Conservation (phyloP, 2,329 filamentous ascomycete genomes). For the Fusarium annulatum region DNA sequence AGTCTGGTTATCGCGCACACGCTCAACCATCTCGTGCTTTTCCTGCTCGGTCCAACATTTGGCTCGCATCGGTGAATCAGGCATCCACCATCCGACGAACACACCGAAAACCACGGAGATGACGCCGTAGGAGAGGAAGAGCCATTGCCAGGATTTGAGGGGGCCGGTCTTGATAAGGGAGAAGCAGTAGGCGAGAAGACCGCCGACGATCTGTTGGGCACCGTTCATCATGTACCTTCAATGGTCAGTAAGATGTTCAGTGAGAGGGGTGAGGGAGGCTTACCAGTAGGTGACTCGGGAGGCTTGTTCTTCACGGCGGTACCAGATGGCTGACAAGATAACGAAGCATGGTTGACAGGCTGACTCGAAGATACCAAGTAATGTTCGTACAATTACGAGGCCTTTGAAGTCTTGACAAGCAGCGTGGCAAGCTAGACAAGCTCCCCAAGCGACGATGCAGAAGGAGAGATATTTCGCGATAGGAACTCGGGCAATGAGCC, state of each 20-base stretch:
- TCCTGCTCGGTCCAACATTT: slow-evolving; percentile 75
- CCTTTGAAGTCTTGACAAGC: slow-evolving; percentile 69
- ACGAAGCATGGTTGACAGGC: slow-evolving; percentile 76
- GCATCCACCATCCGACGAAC: slow-evolving; percentile 72
- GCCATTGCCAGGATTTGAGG: slow-evolving; percentile 74
- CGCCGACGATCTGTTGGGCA: slow-evolving; percentile 77
- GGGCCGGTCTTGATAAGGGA: slow-evolving; percentile 62
- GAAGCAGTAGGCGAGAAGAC: slow-evolving; percentile 74
- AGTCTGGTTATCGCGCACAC: slow-evolving; percentile 69
- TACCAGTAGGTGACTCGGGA: slow-evolving; percentile 75
- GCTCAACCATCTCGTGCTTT: slow-evolving; percentile 71
- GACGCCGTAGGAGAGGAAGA: slow-evolving; percentile 74
- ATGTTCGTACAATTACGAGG: slow-evolving; percentile 69
- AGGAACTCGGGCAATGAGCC: slow-evolving; percentile 68
- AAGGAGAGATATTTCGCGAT: slow-evolving; percentile 74
- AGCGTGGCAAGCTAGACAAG: slow-evolving; percentile 67
- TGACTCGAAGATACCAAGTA: slow-evolving; percentile 78
- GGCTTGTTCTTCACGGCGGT: slow-evolving; percentile 75
- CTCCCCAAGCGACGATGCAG: slow-evolving; percentile 73
- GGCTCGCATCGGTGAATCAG: slow-evolving; percentile 77
- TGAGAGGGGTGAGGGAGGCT: fast-evolving
- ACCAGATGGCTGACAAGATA: slow-evolving; percentile 76
- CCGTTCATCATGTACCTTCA: slow-evolving; percentile 76
- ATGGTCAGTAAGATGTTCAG: fast-evolving
- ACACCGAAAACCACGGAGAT: slow-evolving; percentile 72